phyloP scores from a whole-genome alignment of 75 land plant genomes.

The Adiantum capillusveneris region DNA sequence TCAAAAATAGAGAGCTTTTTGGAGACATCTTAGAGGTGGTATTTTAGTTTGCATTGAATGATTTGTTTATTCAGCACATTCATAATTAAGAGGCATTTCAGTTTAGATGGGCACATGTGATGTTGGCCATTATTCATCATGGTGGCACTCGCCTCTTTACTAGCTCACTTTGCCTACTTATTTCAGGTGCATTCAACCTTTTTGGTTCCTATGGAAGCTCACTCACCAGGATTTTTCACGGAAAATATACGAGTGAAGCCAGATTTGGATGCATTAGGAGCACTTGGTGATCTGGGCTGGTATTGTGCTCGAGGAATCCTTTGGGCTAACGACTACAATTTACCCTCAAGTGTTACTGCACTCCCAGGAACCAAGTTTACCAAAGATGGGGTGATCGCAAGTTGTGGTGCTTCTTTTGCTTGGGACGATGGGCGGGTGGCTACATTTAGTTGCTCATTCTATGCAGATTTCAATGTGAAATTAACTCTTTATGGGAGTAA shows the following conservation, averaged over 20 bases:
- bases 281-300: constrained; percentile 37
- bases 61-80: no score
- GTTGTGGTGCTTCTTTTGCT: constrained; percentile 22
- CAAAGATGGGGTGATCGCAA: constrained; percentile 17
- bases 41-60: no score
- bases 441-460: constrained; percentile 22
- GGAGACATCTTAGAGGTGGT: constrained; percentile 46
- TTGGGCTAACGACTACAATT: constrained; percentile 24
- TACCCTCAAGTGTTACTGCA: constrained; percentile 26
- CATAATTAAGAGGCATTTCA: no score
- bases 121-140: no score
- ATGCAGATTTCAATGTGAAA: constrained; percentile 14
- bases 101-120: no score
- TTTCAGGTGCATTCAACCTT: no score
- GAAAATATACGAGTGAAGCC: constrained; percentile 10
- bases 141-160: no score
- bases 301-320: constrained; percentile 26
- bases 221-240: no score
- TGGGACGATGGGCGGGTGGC: constrained; percentile 31
- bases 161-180: no score
- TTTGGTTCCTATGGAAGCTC: no score
- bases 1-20: constrained; percentile 25
- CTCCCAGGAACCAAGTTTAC: constrained; percentile 15
- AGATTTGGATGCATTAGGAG: constrained; percentile 27
- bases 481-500: constrained; percentile 11